These are phyloP conservation scores for Leccinum truebloodii DNA, from an alignment of 768 basidiomycete genomes.

Conservation along the genomic window DNA sequence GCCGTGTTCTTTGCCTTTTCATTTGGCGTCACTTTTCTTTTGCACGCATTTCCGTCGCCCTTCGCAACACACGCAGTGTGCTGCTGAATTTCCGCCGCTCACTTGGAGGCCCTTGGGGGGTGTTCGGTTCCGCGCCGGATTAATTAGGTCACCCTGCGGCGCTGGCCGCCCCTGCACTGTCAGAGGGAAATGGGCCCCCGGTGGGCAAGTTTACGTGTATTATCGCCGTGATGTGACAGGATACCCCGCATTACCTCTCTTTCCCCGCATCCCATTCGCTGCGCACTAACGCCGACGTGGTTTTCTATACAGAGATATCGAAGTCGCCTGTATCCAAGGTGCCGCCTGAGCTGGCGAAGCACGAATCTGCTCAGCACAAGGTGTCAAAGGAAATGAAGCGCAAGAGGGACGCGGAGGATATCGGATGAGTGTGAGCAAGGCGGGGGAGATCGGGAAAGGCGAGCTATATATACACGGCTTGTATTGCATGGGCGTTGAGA, in stretches of 20 bases:
- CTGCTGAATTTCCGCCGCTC: constrained; percentile 15
- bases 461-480: background rate
- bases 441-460: background rate
- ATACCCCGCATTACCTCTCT: constrained; percentile 14
- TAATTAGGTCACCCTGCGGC: background rate
- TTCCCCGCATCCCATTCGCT: constrained; percentile 11
- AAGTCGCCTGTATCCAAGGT: constrained; percentile 95
- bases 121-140: constrained; percentile 10
- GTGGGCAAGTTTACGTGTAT: background rate
- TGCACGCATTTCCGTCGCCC: constrained; percentile 5
- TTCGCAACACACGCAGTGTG: background rate
- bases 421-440: constrained; percentile 38
- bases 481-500: background rate
- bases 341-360: constrained; percentile 82
- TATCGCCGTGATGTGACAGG: constrained; percentile 7
- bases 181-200: background rate
- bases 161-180: background rate
- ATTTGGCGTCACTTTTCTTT: background rate
- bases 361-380: constrained; percentile 89
- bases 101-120: too few species aligned
- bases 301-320: constrained; percentile 65
- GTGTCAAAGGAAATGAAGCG: constrained; percentile 95
- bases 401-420: constrained; percentile 83
- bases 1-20: background rate
- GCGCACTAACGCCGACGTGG: constrained; percentile 19